A percentile compares a stretch with the other conserved stretches of the same genome.
These are phyloP conservation scores for Aspergillus ochraceus DNA, from an alignment of 2,329 filamentous ascomycete species.

Conservation along the genomic window DNA sequence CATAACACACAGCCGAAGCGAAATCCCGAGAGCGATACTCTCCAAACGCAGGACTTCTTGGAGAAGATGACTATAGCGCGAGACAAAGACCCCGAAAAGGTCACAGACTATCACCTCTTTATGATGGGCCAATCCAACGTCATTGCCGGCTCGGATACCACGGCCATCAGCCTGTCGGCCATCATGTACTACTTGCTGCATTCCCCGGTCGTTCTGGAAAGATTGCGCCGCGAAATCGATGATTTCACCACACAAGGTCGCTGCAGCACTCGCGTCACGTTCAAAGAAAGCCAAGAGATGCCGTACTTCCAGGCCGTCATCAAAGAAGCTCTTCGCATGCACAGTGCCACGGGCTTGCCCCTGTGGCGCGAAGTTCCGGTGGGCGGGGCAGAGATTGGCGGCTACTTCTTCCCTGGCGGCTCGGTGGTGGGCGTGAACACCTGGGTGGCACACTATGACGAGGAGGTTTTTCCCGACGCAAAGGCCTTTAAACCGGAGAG, in stretches of 20 bases:
- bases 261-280: constrained; percentile 33
- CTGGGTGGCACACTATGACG: constrained; percentile 47
- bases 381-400: constrained; percentile 45
- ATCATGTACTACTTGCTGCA: constrained; percentile 49
- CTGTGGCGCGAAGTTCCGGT: constrained; percentile 52
- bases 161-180: constrained; percentile 48
- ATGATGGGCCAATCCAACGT: constrained; percentile 39
- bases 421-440: constrained; percentile 46
- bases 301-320: constrained; percentile 57
- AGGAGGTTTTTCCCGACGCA: constrained; percentile 46
- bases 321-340: constrained; percentile 55
- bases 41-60: constrained; percentile 39
- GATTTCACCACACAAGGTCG: constrained; percentile 20
- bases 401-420: constrained; percentile 44
- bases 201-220: constrained; percentile 26
- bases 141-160: constrained; percentile 47
- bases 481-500: constrained; percentile 47
- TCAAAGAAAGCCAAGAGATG: constrained; percentile 43
- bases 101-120: constrained; percentile 42
- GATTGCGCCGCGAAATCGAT: constrained; percentile 36
- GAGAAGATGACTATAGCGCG: constrained; percentile 45
- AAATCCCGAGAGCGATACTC: background rate
- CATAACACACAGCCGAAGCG: constrained; percentile 19
- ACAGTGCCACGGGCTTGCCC: constrained; percentile 51
- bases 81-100: constrained; percentile 43